Percentiles rank a stretch among this genome's conserved stretches.
phyloP scores from a whole-genome alignment of 495 filamentous ascomycete species.

The Halenospora varia region DNA sequence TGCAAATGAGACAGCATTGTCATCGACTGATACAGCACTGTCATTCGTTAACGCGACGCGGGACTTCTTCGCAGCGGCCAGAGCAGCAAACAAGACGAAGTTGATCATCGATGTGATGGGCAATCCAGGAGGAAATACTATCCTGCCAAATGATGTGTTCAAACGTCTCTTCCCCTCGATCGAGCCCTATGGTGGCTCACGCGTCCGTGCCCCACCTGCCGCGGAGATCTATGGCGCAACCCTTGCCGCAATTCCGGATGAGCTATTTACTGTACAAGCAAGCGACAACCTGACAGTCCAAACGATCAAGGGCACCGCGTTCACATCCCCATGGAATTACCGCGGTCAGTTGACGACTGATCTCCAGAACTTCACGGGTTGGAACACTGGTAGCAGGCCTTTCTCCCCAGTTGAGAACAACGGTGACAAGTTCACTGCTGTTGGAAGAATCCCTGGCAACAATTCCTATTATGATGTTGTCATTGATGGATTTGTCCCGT shows the following conservation, averaged over 20 bases:
- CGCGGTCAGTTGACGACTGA: constrained; percentile 29
- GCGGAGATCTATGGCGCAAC: constrained; percentile 31
- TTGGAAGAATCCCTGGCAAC: constrained; percentile 33
- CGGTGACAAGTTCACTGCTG: constrained; percentile 27
- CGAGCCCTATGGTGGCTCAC: constrained; percentile 30
- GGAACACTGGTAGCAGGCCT: constrained; percentile 25
- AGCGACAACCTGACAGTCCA: constrained; percentile 20
- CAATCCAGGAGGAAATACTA: constrained; percentile 51
- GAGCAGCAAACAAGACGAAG: constrained; percentile 38
- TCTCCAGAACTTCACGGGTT: constrained; percentile 35
- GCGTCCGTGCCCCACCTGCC: constrained; percentile 30
- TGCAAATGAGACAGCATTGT: constrained; percentile 6
- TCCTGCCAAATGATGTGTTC: constrained; percentile 44
- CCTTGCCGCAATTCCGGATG: constrained; percentile 26
- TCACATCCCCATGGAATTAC: constrained; percentile 1
- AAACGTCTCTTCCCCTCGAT: constrained; percentile 40
- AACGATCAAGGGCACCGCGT: constrained; percentile 17
- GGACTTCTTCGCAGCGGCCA: constrained; percentile 34
- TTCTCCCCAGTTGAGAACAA: constrained; percentile 34
- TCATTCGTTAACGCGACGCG: constrained; percentile 36
- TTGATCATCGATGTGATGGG: constrained; percentile 51
- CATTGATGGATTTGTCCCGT: constrained; percentile 29
- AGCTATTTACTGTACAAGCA: constrained; percentile 28
- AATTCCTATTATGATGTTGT: constrained; percentile 34
- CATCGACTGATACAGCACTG: constrained; percentile 19